Conservation (phyloP, 768 basidiomycete species). For the Naematelia encephala region DNA sequence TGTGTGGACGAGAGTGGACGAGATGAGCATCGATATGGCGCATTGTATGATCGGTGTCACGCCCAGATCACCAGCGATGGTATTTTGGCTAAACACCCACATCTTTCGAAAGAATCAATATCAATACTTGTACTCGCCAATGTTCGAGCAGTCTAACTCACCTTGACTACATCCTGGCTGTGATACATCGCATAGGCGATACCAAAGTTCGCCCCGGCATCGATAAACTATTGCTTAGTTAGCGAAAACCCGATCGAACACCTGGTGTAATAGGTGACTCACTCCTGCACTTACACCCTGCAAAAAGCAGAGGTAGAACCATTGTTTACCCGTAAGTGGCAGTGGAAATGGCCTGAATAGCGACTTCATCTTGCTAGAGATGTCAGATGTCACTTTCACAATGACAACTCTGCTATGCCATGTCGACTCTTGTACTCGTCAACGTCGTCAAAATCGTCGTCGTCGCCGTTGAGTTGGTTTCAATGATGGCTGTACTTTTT, state of each 20-base stretch:
- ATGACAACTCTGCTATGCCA: not conserved
- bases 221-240: conserved; percentile 29
- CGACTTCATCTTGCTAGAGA: conserved; percentile 28
- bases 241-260: not conserved
- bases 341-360: conserved; percentile 48
- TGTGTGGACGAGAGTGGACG: conserved; percentile 51
- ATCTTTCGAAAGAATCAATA: no score
- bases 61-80: conserved; percentile 48
- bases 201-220: conserved; percentile 48
- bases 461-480: not conserved
- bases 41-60: conserved; percentile 48
- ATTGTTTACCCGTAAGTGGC: conserved; percentile 41
- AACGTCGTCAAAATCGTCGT: not conserved
- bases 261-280: conserved; percentile 10
- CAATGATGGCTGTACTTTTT: not conserved
- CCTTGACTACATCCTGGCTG: conserved; percentile 20
- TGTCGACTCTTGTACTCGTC: not conserved
- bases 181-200: conserved; percentile 45
- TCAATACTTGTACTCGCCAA: no score
- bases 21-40: conserved; percentile 47
- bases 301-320: conserved; percentile 40
- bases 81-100: conserved; percentile 48
- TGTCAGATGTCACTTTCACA: not conserved
- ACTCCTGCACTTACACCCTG: conserved; percentile 47
- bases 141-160: no score